Conservation (phyloP, 1,284 basidiomycete species). For the Pisolithus thermaeus region DNA sequence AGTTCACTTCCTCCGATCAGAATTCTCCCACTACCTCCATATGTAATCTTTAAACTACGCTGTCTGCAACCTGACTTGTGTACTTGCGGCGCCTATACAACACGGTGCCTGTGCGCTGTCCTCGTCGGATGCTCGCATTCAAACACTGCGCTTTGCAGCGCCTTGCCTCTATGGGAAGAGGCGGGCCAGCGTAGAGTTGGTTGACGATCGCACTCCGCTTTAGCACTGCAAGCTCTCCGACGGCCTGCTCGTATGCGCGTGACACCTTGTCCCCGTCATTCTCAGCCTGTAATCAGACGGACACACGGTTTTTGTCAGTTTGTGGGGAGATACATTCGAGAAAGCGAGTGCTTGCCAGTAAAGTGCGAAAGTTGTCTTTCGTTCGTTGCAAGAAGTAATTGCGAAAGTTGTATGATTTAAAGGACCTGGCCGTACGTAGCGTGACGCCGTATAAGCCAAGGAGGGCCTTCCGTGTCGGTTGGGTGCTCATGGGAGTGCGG, state of each 20-base stretch:
- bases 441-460: slow-evolving; percentile 65
- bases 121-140: too few species aligned
- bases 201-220: slow-evolving; percentile 76
- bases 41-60: too few species aligned
- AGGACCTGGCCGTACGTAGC: slow-evolving; percentile 64
- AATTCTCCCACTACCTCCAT: too few species aligned
- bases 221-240: slow-evolving; percentile 47
- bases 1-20: too few species aligned
- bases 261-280: slow-evolving; percentile 44
- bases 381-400: slow-evolving; percentile 74
- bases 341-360: slow-evolving; percentile 43
- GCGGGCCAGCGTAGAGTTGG: slow-evolving; percentile 66
- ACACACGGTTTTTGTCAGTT: neutral
- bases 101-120: too few species aligned
- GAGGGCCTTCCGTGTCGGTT: slow-evolving; percentile 58
- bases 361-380: slow-evolving; percentile 56
- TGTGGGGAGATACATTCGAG: neutral
- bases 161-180: neutral
- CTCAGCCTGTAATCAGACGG: slow-evolving; percentile 38
- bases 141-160: too few species aligned
- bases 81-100: too few species aligned
- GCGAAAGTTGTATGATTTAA: slow-evolving; percentile 85
- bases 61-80: too few species aligned
- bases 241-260: slow-evolving; percentile 51
- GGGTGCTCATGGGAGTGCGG: slow-evolving; percentile 28